phyloP scores from a whole-genome alignment of 306 rosid genomes.

The Spatholobus suberectus region DNA sequence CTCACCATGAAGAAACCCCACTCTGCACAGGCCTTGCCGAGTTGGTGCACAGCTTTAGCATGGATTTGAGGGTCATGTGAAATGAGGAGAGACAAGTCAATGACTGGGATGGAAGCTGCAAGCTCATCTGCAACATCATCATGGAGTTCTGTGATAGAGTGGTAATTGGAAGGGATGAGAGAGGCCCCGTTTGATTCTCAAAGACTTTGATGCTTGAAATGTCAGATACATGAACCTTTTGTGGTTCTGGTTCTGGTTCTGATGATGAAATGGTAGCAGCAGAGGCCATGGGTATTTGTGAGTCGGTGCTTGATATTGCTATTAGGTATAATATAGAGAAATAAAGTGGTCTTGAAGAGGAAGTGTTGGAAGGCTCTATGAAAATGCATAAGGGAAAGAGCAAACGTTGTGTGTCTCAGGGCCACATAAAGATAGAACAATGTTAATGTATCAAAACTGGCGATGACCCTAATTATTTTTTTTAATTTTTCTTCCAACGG shows the following conservation, averaged over 20 bases:
- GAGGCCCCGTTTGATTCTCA: constrained; percentile 42
- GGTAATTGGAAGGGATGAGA: constrained; percentile 49
- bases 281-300: constrained; percentile 40
- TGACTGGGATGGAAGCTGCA: constrained; percentile 51
- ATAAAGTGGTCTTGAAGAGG: neutral
- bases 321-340: neutral
- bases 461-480: no score
- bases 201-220: constrained; percentile 52
- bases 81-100: constrained; percentile 55
- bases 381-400: neutral
- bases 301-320: neutral
- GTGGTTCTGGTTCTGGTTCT: neutral
- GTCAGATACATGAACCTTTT: constrained; percentile 31
- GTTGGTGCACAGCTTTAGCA: constrained; percentile 31
- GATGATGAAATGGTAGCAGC: neutral
- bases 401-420: no score
- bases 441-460: no score
- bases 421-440: no score
- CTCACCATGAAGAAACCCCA: constrained; percentile 67
- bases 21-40: constrained; percentile 51
- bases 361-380: neutral
- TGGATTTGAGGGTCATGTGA: constrained; percentile 49
- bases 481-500: no score
- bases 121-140: constrained; percentile 47
- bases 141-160: constrained; percentile 34